A percentile compares a stretch with the other conserved stretches of the same genome.
Evolutionary conservation across 208 protist genomes (phyloP).

Genomic region (Phytomonas serpens): DNA sequence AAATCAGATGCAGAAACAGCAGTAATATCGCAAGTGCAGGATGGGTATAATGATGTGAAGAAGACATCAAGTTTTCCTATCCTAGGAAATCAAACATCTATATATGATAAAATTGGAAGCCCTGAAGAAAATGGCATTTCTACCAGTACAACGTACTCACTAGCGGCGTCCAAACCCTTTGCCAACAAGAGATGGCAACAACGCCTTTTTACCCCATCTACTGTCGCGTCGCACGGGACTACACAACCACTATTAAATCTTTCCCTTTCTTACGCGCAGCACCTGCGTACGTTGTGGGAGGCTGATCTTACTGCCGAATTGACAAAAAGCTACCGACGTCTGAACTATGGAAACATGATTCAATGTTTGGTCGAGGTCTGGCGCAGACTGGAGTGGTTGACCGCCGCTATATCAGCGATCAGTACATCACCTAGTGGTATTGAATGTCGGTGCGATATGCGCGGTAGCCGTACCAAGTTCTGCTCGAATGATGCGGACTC

Average conservation of each 20-base stretch:
- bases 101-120: background rate
- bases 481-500: background rate
- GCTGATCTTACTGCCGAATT: conserved; percentile 24
- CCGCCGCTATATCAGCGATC: conserved; percentile 6
- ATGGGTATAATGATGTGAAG: background rate
- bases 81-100: background rate
- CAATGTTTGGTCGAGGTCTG: conserved; percentile 45
- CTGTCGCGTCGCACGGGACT: background rate
- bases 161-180: background rate
- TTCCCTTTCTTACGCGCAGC: conserved; percentile 23
- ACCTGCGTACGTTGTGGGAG: conserved; percentile 16
- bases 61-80: background rate
- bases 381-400: conserved; percentile 14
- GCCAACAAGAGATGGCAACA: background rate
- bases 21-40: background rate
- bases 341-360: conserved; percentile 32
- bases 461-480: background rate
- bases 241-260: conserved; percentile 15
- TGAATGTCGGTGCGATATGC: background rate
- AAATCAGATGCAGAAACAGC: background rate
- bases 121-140: background rate
- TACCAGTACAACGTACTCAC: background rate
- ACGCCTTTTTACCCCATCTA: background rate
- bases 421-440: background rate
- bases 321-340: conserved; percentile 19